Evolutionary conservation across 1,139 yeast species (phyloP).

Genomic region (Yamadazyma diospyri): DNA sequence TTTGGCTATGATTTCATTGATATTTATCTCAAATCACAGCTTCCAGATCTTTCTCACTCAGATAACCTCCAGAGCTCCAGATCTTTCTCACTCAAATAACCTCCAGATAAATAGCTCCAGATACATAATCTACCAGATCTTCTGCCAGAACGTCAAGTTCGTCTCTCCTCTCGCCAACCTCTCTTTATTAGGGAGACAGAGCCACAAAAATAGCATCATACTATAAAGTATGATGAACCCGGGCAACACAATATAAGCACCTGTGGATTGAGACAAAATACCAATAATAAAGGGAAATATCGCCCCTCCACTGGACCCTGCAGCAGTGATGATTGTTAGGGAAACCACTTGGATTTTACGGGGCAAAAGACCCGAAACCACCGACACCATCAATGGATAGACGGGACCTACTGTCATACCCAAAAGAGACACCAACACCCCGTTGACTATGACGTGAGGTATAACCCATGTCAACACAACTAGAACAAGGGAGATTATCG

Average conservation of each 20-base stretch:
- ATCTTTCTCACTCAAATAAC: too few species aligned
- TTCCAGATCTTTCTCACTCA: too few species aligned
- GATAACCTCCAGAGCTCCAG: too few species aligned
- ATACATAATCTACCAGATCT: slow-evolving; percentile 22
- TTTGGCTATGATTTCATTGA: too few species aligned
- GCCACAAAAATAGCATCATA: slow-evolving; percentile 41
- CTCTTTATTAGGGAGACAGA: slow-evolving; percentile 40
- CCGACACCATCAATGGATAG: slow-evolving; percentile 51
- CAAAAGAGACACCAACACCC: slow-evolving; percentile 42
- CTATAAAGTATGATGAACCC: slow-evolving; percentile 40
- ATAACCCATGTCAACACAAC: slow-evolving; percentile 47
- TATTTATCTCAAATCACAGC: too few species aligned
- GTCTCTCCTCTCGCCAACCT: slow-evolving; percentile 13
- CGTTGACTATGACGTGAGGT: slow-evolving; percentile 37
- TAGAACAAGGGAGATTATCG: slow-evolving; percentile 30
- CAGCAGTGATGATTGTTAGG: slow-evolving; percentile 53
- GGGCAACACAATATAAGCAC: slow-evolving; percentile 57
- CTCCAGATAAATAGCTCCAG: too few species aligned
- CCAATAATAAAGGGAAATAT: slow-evolving; percentile 56
- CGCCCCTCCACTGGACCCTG: slow-evolving; percentile 63
- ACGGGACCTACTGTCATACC: slow-evolving; percentile 55
- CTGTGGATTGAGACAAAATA: slow-evolving; percentile 45
- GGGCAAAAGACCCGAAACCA: slow-evolving; percentile 46
- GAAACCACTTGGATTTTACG: slow-evolving; percentile 53
- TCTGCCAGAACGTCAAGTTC: slow-evolving; percentile 17